Base-by-base conservation (phyloP, 495 filamentous ascomycete genomes). In the Podospora pseudopauciseta region DNA sequence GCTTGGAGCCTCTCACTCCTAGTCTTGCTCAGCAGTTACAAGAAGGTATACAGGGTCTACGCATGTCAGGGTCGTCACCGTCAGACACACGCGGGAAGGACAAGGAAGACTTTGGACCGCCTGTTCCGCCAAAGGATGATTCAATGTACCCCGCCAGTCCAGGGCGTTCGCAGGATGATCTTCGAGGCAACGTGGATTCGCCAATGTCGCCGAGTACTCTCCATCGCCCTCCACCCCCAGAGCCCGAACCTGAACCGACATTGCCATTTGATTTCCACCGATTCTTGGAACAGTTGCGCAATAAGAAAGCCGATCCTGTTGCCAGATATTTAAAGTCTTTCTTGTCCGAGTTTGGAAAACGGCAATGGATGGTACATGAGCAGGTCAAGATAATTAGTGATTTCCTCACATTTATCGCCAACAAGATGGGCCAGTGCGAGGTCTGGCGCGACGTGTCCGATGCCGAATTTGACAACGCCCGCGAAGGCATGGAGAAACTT, bases 341-440 rank as follows among this genome's bases (percentile, higher is more conserved):
- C 75, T 82, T 99, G 15, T 84, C 87, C 49, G 95, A 98, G 77
- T 99, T 99, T 80, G 92, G 90, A 13, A 99, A 99, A 80, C 92
- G 92, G 72, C 96, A 97, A 78, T 99, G 95, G 95, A 96, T 96
- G 94, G 95, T 96, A 7, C 95, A 98, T 74, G 95, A 99, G 78
- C 95, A 99, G 77, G 94, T 97, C 70, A 99, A 99, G 77, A 97
- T 99, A 59, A 94, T 99, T 68, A 88, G 92, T 65, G 95, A 99
- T 75, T 99, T 99, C 73, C 82, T 99, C 54, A 85, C 91, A n/a
- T 99, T 99, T 71, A 99, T 99, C 67, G 91, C 92, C 55, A 97
- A 95, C 78, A 97, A 97, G 79, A 99, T 99, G 95, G 92, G 89
- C n/a, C 87, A 91, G 71, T 99, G 95, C 74, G 95, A 99, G 67